Evolutionary conservation across 1,139 yeast species (phyloP).

Genomic region (Saccharomyces hybrid): DNA sequence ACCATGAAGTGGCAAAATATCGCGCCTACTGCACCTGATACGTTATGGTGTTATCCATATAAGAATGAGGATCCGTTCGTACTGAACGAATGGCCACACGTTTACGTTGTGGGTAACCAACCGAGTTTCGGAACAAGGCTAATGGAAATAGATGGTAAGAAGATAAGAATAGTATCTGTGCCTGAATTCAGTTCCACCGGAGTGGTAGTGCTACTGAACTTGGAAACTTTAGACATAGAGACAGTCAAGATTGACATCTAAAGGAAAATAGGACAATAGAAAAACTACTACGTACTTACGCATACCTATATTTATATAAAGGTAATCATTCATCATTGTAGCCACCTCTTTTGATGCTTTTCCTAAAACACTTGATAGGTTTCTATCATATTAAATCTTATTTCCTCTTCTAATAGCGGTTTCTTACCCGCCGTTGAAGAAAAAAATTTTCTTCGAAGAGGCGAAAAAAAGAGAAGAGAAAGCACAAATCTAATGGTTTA

Average conservation of each 20-base stretch:
- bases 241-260: slow-evolving; percentile 30
- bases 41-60: slow-evolving; percentile 83
- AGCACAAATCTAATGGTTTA: too few species aligned
- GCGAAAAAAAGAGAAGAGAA: too few species aligned
- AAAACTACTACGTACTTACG: too few species aligned
- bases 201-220: slow-evolving; percentile 58
- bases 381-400: too few species aligned
- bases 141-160: slow-evolving; percentile 7
- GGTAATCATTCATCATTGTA: too few species aligned
- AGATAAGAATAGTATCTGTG: slow-evolving; percentile 46
- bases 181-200: slow-evolving; percentile 67
- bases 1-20: slow-evolving; percentile 78
- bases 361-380: too few species aligned
- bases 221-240: slow-evolving; percentile 47
- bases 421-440: too few species aligned
- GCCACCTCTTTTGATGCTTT: too few species aligned
- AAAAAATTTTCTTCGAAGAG: too few species aligned
- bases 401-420: too few species aligned
- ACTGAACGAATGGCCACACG: slow-evolving; percentile 69
- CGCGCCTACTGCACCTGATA: slow-evolving; percentile 95
- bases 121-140: slow-evolving; percentile 36
- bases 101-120: slow-evolving; percentile 83
- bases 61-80: slow-evolving; percentile 77
- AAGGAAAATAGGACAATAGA: too few species aligned
- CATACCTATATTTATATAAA: too few species aligned